Percentiles rank a stretch among this genome's conserved stretches.
phyloP scores from a whole-genome alignment of 2,329 filamentous ascomycete species.

The Epichloe gansuensis region DNA sequence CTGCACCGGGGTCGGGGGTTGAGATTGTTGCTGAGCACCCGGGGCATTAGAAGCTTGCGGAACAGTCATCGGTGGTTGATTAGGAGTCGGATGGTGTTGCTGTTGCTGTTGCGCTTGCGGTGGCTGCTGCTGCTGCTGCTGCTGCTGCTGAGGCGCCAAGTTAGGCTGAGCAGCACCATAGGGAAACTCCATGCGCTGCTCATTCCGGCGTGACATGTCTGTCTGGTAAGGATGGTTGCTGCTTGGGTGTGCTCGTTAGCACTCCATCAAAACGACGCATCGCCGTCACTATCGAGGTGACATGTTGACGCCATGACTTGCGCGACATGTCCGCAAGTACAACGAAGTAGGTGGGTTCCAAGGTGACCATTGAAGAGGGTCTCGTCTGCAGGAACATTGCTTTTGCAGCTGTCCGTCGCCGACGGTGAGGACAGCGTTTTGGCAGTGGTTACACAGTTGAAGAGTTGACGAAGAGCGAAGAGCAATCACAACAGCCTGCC shows the following conservation, averaged over 20 bases:
- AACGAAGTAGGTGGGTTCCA: background rate
- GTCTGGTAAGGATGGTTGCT: slow-evolving; percentile 37
- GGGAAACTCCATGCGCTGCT: slow-evolving; percentile 28
- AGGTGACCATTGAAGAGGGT: background rate
- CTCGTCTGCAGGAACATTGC: background rate
- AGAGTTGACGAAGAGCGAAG: background rate
- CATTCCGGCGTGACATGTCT: slow-evolving; percentile 35
- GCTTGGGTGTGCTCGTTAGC: slow-evolving; percentile 17
- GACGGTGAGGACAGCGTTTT: background rate
- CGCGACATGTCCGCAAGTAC: background rate
- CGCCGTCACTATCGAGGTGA: background rate
- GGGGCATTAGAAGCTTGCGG: slow-evolving; percentile 22
- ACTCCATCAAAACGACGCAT: background rate
- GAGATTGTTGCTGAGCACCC: slow-evolving; percentile 23
- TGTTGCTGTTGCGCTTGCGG: slow-evolving; percentile 13
- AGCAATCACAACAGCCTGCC: background rate
- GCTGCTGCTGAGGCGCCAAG: slow-evolving; percentile 22
- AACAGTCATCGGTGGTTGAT: slow-evolving; percentile 32
- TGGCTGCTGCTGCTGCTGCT: slow-evolving; percentile 22
- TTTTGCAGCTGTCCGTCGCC: background rate
- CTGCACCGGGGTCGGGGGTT: slow-evolving; percentile 26
- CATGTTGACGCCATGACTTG: background rate
- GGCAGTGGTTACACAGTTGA: background rate
- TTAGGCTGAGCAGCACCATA: slow-evolving; percentile 27
- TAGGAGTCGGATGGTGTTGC: slow-evolving; percentile 26